Base-by-base conservation (phyloP, 2,329 filamentous ascomycete genomes). In the Fusarium beomiforme region DNA sequence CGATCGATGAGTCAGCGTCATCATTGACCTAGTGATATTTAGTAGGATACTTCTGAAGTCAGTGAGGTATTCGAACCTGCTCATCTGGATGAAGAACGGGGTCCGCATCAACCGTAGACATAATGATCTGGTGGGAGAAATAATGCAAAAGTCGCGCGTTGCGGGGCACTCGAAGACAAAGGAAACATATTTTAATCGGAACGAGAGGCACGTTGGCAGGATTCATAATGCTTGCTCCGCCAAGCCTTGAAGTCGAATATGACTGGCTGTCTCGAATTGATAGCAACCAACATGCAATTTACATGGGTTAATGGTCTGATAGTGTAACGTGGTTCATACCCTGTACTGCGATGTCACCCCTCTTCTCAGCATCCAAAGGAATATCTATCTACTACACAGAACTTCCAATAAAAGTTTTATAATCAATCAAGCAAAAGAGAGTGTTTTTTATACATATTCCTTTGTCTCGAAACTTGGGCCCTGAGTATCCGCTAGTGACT, bases 1-100 rank as follows among this genome's bases (percentile, higher is more conserved):
- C 26, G 1, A 54, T 43, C 6, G 36, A 54, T 3, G 36, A 54
- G 9, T 43, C 26, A 9, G 16, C n/a, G 8, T 43, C 11, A 1
- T 19, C 16, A 0, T 4, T 13, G 19, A 23, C 6, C 50, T 42
- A 12, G 0, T 3, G 2, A 2, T 10, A 0, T 5, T 54, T 12
- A 54, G 19, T 8, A 12, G 11, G 16, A 4, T 10, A 21, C 1
- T 13, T 10, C n/a, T 8, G 6, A 11, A 31, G 14, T 13, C 8
- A 2, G 8, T 2, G 3, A 1, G 1, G 14, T 23, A 6, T 3
- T 23, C 6, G 11, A 3, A 43, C 50, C 26, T 54, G n/a, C 10
- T 55, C 37, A 3, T 44, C 37, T 0, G 37, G 37, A 12, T 55
- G n/a, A 33, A 55, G 36, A 7, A 44, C 6, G 1, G 6, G 51